Evolutionary conservation across 208 protist genomes (phyloP), one percentile per base, ranked within the genome.

Genomic region (Novymonas esmeraldas): DNA sequence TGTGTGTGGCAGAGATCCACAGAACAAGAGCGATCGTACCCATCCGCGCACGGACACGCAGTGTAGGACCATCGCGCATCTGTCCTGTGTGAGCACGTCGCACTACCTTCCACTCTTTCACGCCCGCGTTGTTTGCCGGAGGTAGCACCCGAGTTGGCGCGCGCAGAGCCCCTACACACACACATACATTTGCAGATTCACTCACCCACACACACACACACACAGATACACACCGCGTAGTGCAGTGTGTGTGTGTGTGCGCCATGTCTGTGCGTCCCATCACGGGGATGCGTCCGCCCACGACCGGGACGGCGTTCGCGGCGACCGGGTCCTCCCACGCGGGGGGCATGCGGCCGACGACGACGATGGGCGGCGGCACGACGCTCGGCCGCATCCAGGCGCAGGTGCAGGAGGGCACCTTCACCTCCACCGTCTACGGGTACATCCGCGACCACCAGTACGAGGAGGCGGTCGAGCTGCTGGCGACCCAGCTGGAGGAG

Each of bases 391-490:
- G 91, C 49, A 94, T 96, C 28, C 90, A 95, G 75, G 63, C 90
- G 0, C 87, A 96, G 72, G 86, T 97, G 28, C 83, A 95, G 60
- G 97, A 98, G 34, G 98, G 98, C n/a, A 95, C 94, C 28, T 97
- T 97, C 66, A 99, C 98, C n/a, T 77, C 87, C 34, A 96, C 84
- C 5, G 87, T 99, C 4, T 99, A 99, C 76, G 80, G 79, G 28
- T 90, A 95, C 66, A 98, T 99, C 50, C 84, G 89, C 24, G 95
- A 99, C 54, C 85, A 96, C 56, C 95, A 98, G 59, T 98, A 98
- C 78, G 86, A 84, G 11, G 97, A 98, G 73, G 96, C 91, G 6
- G 89, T 97, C 58, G 80, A 91, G 73, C 76, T 98, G 49, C 86
- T 99, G 22, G 62, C 81, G 14, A 73, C 78, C 38, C 90, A 98